These are phyloP conservation scores for Globisporangium camurandrum DNA, from an alignment of 352 stramenopile species.

Conservation along the genomic window DNA sequence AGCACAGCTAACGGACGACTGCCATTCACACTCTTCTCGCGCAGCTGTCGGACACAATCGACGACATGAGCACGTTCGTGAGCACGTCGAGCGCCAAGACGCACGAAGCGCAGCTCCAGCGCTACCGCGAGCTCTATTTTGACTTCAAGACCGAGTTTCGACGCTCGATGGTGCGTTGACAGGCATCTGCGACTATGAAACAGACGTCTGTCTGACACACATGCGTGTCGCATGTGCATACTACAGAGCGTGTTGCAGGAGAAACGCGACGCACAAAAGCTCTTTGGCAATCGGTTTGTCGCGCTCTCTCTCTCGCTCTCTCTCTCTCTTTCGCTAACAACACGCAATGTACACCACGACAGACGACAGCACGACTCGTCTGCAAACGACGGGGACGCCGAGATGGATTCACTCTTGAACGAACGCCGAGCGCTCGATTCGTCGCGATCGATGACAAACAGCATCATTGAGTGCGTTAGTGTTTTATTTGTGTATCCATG, in stretches of 20 bases:
- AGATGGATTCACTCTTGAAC: constrained; percentile 76
- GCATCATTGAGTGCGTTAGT: constrained; percentile 67
- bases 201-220: neutral
- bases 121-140: constrained; percentile 95
- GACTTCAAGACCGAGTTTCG: constrained; percentile 95
- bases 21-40: neutral
- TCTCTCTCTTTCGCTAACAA: neutral
- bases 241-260: constrained; percentile 66
- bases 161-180: constrained; percentile 72
- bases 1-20: neutral
- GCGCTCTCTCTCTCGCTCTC: neutral
- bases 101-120: constrained; percentile 87
- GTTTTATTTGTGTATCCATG: neutral
- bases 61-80: constrained; percentile 76
- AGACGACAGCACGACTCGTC: constrained; percentile 38
- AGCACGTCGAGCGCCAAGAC: constrained; percentile 67
- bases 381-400: constrained; percentile 57
- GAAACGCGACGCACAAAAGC: constrained; percentile 72
- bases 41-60: constrained; percentile 78
- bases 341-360: no score
- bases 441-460: constrained; percentile 72
- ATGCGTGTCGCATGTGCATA: neutral
- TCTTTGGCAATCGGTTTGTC: constrained; percentile 69
- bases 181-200: neutral
- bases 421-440: constrained; percentile 75